These are phyloP conservation scores for Gardenia jasminoides DNA, from an alignment of 257 asterid species.

Conservation along the genomic window DNA sequence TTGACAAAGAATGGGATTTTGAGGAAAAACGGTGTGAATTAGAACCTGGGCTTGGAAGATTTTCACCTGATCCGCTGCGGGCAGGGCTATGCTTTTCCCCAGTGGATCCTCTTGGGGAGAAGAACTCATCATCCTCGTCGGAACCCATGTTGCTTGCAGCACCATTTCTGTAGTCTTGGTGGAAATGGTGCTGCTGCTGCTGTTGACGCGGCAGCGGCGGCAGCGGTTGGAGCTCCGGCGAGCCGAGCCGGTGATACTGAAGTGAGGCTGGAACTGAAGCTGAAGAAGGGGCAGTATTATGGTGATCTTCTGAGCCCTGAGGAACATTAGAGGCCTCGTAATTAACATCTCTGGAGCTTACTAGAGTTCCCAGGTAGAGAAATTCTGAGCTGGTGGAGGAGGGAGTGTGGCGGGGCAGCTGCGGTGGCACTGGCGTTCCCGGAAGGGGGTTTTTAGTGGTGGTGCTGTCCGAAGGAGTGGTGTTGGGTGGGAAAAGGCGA, in stretches of 20 bases:
- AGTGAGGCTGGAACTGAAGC: constrained; percentile 9
- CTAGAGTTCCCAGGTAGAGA: constrained; percentile 73
- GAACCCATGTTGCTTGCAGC: constrained; percentile 12
- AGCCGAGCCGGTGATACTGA: constrained; percentile 49
- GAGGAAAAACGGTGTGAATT: constrained; percentile 39
- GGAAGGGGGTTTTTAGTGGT: constrained; percentile 41
- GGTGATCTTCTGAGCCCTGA: constrained; percentile 6
- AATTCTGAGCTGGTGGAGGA: constrained; percentile 68
- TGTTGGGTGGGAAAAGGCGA: constrained; percentile 63
- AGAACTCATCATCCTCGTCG: constrained; percentile 42
- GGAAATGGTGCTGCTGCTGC: constrained; percentile 39
- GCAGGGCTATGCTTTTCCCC: constrained; percentile 38
- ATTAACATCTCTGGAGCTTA: constrained; percentile 51
- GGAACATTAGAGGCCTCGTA: constrained; percentile 1
- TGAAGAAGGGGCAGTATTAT: constrained; percentile 20
- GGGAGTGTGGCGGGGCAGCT: constrained; percentile 44
- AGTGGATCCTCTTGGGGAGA: constrained; percentile 61
- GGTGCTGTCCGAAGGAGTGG: constrained; percentile 46
- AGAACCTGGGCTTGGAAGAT: constrained; percentile 31
- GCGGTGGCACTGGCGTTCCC: constrained; percentile 38
- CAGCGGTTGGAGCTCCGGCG: constrained; percentile 91
- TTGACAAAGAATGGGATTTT: constrained; percentile 42
- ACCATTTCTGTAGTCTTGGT: constrained; percentile 20
- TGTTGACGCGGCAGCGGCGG: constrained; percentile 80
- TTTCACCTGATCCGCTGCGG: not conserved